Percentiles rank a stretch among this genome's conserved stretches.
phyloP scores from a whole-genome alignment of 192 early-diverging fungal genomes.

The Anaeromyces robustus region DNA sequence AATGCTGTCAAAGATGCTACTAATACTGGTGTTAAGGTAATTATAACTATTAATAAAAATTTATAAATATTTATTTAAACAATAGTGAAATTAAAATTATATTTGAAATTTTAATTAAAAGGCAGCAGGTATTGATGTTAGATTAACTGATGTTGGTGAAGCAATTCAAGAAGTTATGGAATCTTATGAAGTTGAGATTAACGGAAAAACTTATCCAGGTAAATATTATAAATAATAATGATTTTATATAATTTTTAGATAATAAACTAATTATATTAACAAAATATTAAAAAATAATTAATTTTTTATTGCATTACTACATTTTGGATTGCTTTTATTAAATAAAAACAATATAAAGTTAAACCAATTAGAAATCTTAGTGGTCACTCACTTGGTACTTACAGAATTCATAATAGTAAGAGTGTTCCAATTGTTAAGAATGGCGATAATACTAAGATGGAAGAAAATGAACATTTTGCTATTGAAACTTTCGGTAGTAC shows the following conservation, averaged over 20 bases:
- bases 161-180: slow-evolving; percentile 97
- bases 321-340: no score
- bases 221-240: neutral
- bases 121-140: slow-evolving; percentile 84
- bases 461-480: slow-evolving; percentile 86
- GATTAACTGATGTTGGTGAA: slow-evolving; percentile 85
- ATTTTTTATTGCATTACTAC: no score
- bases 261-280: no score
- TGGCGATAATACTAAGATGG: slow-evolving; percentile 82
- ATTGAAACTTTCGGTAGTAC: slow-evolving; percentile 98
- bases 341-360: slow-evolving; percentile 31
- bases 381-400: slow-evolving; percentile 84
- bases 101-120: neutral
- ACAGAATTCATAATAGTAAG: slow-evolving; percentile 88
- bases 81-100: no score
- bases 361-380: slow-evolving; percentile 91
- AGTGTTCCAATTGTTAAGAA: slow-evolving; percentile 86
- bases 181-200: slow-evolving; percentile 88
- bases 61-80: neutral
- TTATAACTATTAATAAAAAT: no score
- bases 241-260: no score
- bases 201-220: slow-evolving; percentile 79
- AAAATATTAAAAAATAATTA: no score
- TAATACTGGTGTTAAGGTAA: slow-evolving; percentile 70
- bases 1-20: slow-evolving; percentile 88